phyloP scores from a whole-genome alignment of 176 grass and related monocot genomes.

The Triticum aestivum region IWGSC_CS_RefSeq_v2.1 NC_057811.1:399248447-399248946 shows the following conservation, averaged over 20 bases:
- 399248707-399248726: conserved; percentile 64
- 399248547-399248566: neutral
- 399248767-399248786: conserved; percentile 72
- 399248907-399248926: conserved; percentile 70
- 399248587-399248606: neutral
- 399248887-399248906: conserved; percentile 58
- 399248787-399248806: conserved; percentile 70
- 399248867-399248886: conserved; percentile 78
- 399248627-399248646: neutral
- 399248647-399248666: conserved; percentile 32
- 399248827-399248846: conserved; percentile 62
- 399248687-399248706: conserved; percentile 85
- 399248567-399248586: neutral
- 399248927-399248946: neutral
- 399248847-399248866: conserved; percentile 69
- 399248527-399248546: neutral
- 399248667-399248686: conserved; percentile 36
- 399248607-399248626: neutral
- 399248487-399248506: neutral
- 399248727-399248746: conserved; percentile 64
- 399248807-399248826: conserved; percentile 50
- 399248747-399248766: conserved; percentile 75
- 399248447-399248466: neutral
- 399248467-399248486: neutral
- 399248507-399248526: neutral